Conservation (phyloP, 2,329 filamentous ascomycete genomes). For the Ceratocystis huliohia region DNA sequence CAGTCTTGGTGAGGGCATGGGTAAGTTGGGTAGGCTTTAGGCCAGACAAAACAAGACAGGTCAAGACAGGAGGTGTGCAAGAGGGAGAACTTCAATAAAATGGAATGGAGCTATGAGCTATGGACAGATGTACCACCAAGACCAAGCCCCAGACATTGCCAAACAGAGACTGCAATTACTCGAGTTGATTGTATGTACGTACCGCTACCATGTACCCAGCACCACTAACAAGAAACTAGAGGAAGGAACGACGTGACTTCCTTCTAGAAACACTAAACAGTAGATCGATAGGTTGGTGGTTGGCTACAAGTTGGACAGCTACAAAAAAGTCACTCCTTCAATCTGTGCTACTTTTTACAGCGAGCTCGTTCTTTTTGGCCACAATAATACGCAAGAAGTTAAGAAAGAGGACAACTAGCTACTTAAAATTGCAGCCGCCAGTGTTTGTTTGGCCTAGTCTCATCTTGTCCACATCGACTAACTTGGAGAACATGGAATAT, state of each 20-base stretch:
- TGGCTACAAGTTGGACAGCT: no score
- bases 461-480: not conserved
- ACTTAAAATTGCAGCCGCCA: not conserved
- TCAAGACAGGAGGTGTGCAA: not conserved
- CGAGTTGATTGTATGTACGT: not conserved
- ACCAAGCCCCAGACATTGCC: no score
- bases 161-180: no score
- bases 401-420: not conserved
- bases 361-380: not conserved
- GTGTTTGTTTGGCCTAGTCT: not conserved
- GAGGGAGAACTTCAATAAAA: not conserved
- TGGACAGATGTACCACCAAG: no score
- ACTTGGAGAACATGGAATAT: not conserved
- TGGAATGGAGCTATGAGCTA: no score
- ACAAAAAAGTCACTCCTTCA: not conserved
- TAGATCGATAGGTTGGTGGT: not conserved
- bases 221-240: not conserved
- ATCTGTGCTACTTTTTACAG: not conserved
- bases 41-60: no score
- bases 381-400: not conserved
- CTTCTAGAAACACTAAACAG: constrained; percentile 10
- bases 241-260: constrained; percentile 9
- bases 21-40: no score
- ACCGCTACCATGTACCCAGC: not conserved
- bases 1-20: no score